phyloP scores from a whole-genome alignment of 2,329 filamentous ascomycete species.

The Berkeleyomyces rouxiae region DNA sequence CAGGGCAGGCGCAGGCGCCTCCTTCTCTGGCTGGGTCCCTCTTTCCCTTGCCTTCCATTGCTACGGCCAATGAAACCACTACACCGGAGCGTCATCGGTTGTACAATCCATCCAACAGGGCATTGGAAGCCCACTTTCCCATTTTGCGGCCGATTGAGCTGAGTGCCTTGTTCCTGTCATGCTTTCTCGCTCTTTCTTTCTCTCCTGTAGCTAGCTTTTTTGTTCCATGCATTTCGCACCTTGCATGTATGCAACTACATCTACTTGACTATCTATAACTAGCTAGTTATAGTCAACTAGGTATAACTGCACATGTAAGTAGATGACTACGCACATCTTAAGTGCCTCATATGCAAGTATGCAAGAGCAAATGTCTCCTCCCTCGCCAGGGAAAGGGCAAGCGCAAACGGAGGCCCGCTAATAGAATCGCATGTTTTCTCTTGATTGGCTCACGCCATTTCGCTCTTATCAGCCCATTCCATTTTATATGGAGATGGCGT shows the following conservation, averaged over 20 bases:
- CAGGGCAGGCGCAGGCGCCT: conserved; percentile 10
- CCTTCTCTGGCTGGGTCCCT: not conserved
- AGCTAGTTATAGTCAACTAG: not conserved
- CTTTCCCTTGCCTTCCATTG: not conserved
- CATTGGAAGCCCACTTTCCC: not conserved
- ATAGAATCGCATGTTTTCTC: not conserved
- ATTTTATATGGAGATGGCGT: conserved; percentile 1
- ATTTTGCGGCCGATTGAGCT: not conserved
- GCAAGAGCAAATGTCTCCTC: not conserved
- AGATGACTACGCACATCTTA: not conserved
- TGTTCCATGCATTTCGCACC: not conserved
- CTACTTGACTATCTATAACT: not conserved
- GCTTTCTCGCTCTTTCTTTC: not conserved
- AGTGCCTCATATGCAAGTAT: not conserved
- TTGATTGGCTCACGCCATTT: not conserved
- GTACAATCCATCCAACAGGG: not conserved
- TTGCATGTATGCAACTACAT: not conserved
- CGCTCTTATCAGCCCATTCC: not conserved
- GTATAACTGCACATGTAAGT: not conserved
- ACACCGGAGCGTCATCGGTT: not conserved
- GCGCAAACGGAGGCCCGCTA: not conserved
- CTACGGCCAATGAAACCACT: not conserved
- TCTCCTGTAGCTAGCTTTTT: not conserved
- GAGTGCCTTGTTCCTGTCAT: not conserved
- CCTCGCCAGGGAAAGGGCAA: not conserved